A percentile compares a stretch with the other conserved stretches of the same genome.
Evolutionary conservation across 495 filamentous ascomycete species (phyloP).

Genomic region (Aspergillus sclerotioniger): DNA sequence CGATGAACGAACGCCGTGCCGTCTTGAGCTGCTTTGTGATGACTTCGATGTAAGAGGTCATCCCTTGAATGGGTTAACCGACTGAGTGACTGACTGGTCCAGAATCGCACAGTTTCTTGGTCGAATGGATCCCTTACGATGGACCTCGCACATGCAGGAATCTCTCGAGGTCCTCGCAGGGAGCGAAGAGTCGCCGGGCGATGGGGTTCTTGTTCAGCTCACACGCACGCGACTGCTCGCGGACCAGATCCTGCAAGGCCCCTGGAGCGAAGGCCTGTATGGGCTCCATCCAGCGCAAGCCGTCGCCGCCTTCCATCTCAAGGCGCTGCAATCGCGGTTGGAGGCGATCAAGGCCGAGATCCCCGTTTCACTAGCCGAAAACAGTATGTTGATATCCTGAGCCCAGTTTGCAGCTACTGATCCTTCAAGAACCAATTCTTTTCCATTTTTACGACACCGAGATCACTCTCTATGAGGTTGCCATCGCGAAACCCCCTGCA

Average conservation of each 20-base stretch:
- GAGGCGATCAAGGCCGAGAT: background rate
- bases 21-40: conserved; percentile 10
- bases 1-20: conserved; percentile 14
- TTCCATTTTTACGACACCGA: conserved; percentile 11
- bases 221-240: conserved; percentile 6
- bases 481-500: conserved; percentile 4
- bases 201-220: conserved; percentile 6
- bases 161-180: conserved; percentile 10
- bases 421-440: background rate
- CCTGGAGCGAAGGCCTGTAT: background rate
- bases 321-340: conserved; percentile 5
- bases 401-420: background rate
- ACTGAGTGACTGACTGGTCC: background rate
- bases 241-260: conserved; percentile 1
- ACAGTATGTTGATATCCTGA: conserved; percentile 1
- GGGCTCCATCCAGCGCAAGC: background rate
- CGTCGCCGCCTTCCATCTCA: conserved; percentile 3
- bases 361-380: background rate
- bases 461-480: conserved; percentile 6
- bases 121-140: conserved; percentile 11
- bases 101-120: conserved; percentile 3
- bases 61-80: background rate
- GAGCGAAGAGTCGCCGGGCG: background rate
- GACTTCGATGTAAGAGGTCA: conserved; percentile 7
- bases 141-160: conserved; percentile 15